Percentiles rank a stretch among this genome's conserved stretches.
phyloP scores from a whole-genome alignment of 2,329 filamentous ascomycete genomes.

The Xylaria sp. region DNA sequence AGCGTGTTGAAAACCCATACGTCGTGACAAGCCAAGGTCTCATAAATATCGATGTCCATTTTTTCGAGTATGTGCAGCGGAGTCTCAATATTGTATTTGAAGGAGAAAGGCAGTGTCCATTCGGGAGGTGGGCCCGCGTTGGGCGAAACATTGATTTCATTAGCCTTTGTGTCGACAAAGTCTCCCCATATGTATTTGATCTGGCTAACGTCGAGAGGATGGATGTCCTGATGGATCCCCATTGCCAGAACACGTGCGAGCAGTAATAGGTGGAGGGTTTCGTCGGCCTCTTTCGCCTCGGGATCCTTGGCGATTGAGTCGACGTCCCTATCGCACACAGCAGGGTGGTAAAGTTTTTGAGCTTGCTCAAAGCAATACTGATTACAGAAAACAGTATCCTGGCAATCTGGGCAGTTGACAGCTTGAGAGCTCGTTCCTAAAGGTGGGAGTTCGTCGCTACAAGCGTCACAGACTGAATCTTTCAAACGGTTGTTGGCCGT shows the following conservation, averaged over 20 bases:
- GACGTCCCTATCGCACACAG: conserved; percentile 73
- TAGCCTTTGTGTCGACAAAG: conserved; percentile 64
- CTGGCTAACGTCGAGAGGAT: conserved; percentile 72
- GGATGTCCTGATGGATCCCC: conserved; percentile 67
- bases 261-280: conserved; percentile 71
- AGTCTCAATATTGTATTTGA: conserved; percentile 77
- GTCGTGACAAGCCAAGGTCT: conserved; percentile 68
- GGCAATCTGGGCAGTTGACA: conserved; percentile 69
- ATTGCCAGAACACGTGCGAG: conserved; percentile 73
- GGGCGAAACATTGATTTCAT: conserved; percentile 65
- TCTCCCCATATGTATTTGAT: conserved; percentile 78
- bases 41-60: conserved; percentile 84
- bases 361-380: conserved; percentile 68
- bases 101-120: conserved; percentile 81
- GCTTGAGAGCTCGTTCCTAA: conserved; percentile 61
- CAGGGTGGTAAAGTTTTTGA: conserved; percentile 69
- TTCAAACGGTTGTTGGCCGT: conserved; percentile 91
- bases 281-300: conserved; percentile 67
- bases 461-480: conserved; percentile 89
- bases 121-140: conserved; percentile 67
- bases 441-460: conserved; percentile 77
- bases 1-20: conserved; percentile 91
- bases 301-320: conserved; percentile 74
- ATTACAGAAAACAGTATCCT: conserved; percentile 74
- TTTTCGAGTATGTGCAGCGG: conserved; percentile 84